Base-by-base conservation (phyloP, 2,329 filamentous ascomycete species). In the Botrytis fragariae region DNA sequence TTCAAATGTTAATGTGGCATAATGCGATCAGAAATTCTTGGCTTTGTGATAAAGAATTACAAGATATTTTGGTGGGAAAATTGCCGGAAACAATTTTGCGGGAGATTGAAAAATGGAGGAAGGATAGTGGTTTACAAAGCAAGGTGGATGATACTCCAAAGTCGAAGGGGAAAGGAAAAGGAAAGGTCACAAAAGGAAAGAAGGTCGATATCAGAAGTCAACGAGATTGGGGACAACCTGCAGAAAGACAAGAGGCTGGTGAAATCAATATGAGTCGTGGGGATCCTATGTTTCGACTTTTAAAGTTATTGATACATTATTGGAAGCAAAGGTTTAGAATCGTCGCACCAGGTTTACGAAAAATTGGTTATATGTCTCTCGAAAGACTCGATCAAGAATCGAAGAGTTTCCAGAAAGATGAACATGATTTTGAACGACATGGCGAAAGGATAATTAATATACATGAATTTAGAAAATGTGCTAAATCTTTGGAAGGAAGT, bases 241-340 rank as follows among this genome's bases (percentile, higher is more conserved):
- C 94, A 0, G 87, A 91, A 72, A 88, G 87, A 60, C 82, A 94
- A 1, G 93, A 95, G 77, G 87, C 88, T 35, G 92, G 91, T 0
- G 86, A 87, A 39, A 88, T 92, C 6, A 92, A 97, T 78, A 87
- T 95, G 85, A 96, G 93, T 80, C 88, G 90, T 60, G 93, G 93
- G 0, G 95, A 98, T 81, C 94, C 95, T 0, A 83, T 97, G 8
- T 88, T 95, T 71, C 86, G 91, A 35, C 84, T 98, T 6, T 85
- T 98, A 79, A 92, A 92, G 78, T 86, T 89, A 5, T 83, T 99
- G n/a, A 86, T 91, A 16, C 88, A 90, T 1, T 98, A 94, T 86
- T 99, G 96, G 96, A 94, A 91, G 80, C 92, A 94, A 78, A 87
- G 91, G 48, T 99, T 97, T 81, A 88, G 85, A 1, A 86, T 96